These are phyloP conservation scores for Lumnitzera littorea DNA, from an alignment of 345 rosid species.

Conservation along the genomic window DNA sequence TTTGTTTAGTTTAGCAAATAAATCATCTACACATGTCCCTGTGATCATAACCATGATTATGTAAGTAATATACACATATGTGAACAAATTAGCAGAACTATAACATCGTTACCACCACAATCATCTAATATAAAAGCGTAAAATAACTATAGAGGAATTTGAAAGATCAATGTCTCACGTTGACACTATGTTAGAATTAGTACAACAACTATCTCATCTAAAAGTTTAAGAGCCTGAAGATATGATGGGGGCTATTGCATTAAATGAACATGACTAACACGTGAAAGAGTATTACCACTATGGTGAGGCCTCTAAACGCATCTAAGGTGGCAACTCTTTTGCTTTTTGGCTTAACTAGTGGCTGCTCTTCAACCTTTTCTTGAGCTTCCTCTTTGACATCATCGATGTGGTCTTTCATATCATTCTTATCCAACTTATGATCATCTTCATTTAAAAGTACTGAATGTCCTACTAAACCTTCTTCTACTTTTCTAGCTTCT, in stretches of 20 bases:
- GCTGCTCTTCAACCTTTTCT: constrained; percentile 15
- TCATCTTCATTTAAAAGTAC: constrained; percentile 6
- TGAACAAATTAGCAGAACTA: too few species aligned
- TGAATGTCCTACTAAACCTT: constrained; percentile 23
- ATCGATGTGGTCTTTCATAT: constrained; percentile 2
- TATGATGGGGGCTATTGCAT: background rate
- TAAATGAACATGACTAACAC: background rate
- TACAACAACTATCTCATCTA: too few species aligned
- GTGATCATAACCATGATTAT: too few species aligned
- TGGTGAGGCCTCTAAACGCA: constrained; percentile 59
- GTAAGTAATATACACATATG: too few species aligned
- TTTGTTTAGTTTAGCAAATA: background rate
- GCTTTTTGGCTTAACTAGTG: constrained; percentile 21
- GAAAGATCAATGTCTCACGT: too few species aligned
- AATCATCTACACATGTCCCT: background rate
- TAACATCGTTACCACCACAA: too few species aligned
- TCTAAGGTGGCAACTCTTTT: constrained; percentile 55
- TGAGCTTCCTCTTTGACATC: constrained; percentile 7
- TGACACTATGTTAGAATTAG: too few species aligned
- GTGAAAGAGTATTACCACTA: constrained; percentile 25
- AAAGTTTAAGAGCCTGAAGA: background rate
- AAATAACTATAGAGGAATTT: too few species aligned
- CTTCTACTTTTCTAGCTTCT: constrained; percentile 43
- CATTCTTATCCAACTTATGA: constrained; percentile 1
- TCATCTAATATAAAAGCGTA: background rate